Base-by-base conservation (phyloP, 2,329 filamentous ascomycete genomes). In the Pseudogymnoascus sp. region DNA sequence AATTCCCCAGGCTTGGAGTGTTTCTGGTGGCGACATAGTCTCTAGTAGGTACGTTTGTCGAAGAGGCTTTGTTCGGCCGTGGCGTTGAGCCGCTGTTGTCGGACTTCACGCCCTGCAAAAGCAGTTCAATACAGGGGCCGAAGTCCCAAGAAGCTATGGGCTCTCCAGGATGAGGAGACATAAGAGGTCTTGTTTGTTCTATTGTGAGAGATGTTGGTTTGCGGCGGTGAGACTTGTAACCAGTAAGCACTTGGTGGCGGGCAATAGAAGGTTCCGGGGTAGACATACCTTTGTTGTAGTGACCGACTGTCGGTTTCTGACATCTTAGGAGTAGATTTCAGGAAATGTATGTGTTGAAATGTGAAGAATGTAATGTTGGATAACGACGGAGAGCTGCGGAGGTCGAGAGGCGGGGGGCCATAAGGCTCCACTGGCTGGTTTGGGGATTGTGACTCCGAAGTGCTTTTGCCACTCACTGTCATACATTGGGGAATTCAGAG, bases 111-210 rank as follows among this genome's bases (percentile, higher is more conserved):
- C 50, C 50, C 17, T 56, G 29, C 29, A 56, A 1, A 7, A 56
- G 50, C 26, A 56, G 50, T 33, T 56, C 50, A n/a, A 56, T 56
- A 15, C 50, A 56, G 29, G 50, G 50, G 21, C 50, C 50, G 29
- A 56, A 56, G 50, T 56, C 50, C 50, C 50, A 56, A 21, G 50
- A 33, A 33, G 50, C 50, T 33, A 13, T 33, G 9, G 50, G 17
- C 5, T 13, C 50, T 56, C 50, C 50, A 56, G 50, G 50, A 56
- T 33, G 50, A 56, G 50, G 50, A 33, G 50, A 56, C 50, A 56
- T 56, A 33, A 56, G 50, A 56, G 50, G 17, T 21, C 17, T 56
- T 56, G 50, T 56, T 56, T 56, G 50, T 56, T 56, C 50, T 56
- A 56, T 19, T 17, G 50, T 19, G 50, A 56, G n/a, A 21, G 9